Percentiles rank a stretch among this genome's conserved stretches.
Evolutionary conservation across 192 early-diverging fungal genomes (phyloP).

Genomic region (Coemansia erecta): DNA sequence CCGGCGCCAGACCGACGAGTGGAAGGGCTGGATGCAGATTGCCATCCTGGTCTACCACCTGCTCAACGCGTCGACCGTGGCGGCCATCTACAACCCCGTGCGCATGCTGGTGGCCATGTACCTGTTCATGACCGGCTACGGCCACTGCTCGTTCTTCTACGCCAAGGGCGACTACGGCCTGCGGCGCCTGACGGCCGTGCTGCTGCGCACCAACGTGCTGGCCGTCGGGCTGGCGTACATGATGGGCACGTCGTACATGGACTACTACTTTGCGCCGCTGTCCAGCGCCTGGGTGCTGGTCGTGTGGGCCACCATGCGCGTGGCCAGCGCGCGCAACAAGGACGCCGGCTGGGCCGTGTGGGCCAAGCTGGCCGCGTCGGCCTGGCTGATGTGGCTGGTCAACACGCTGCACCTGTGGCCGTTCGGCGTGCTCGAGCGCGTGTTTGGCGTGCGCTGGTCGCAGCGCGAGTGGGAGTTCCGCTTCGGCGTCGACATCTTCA

Average conservation of each 20-base stretch:
- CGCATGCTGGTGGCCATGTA: constrained; percentile 74
- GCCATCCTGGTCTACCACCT: constrained; percentile 70
- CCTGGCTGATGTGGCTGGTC: constrained; percentile 5
- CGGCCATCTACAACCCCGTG: constrained; percentile 69
- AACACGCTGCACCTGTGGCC: constrained; percentile 42
- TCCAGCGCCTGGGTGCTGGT: constrained; percentile 68
- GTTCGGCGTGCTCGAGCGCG: constrained; percentile 37
- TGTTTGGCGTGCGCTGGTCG: constrained; percentile 58
- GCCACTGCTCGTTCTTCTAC: constrained; percentile 72
- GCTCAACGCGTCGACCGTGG: constrained; percentile 61
- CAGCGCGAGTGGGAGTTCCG: constrained; percentile 71
- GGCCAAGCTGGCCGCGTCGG: constrained; percentile 55
- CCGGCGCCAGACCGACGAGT: constrained; percentile 80
- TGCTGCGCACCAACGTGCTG: constrained; percentile 69
- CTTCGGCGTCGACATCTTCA: constrained; percentile 63
- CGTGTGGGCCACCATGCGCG: constrained; percentile 67
- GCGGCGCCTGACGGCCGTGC: constrained; percentile 59
- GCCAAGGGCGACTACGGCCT: constrained; percentile 68
- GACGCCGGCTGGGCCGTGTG: constrained; percentile 35
- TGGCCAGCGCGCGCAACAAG: constrained; percentile 38
- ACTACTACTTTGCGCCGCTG: constrained; percentile 79
- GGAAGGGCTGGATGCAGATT: constrained; percentile 89
- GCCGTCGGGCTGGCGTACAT: constrained; percentile 62
- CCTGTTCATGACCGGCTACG: constrained; percentile 82
- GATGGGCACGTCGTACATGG: constrained; percentile 69